Evolutionary conservation across 805 yeast genomes (phyloP).

Genomic region (Hanseniaspora thailandica): DNA sequence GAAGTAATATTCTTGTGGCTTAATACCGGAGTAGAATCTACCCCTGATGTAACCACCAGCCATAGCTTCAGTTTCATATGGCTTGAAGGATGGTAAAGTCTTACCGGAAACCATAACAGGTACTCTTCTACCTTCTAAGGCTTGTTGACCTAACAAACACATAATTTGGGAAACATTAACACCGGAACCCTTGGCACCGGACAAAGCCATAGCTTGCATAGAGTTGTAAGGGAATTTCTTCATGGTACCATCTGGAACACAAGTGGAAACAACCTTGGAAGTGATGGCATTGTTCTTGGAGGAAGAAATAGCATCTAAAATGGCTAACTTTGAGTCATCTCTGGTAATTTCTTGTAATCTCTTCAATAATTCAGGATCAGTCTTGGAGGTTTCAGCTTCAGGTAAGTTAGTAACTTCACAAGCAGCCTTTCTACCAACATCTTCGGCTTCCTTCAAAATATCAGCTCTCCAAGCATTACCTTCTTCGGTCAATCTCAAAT

Average conservation of each 20-base stretch:
- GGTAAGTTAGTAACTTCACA: conserved; percentile 77
- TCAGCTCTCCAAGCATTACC: conserved; percentile 86
- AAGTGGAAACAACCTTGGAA: conserved; percentile 82
- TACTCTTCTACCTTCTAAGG: conserved; percentile 97
- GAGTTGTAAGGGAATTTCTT: conserved; percentile 90
- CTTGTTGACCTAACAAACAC: conserved; percentile 98
- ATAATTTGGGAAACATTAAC: conserved; percentile 98
- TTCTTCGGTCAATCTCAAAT: conserved; percentile 76
- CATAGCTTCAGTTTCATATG: conserved; percentile 91
- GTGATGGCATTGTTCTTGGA: conserved; percentile 85
- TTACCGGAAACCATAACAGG: conserved; percentile 99
- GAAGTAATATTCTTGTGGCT: conserved; percentile 98
- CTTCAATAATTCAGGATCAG: conserved; percentile 67
- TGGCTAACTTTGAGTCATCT: conserved; percentile 83
- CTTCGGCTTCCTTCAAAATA: conserved; percentile 63
- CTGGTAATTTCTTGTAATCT: conserved; percentile 90
- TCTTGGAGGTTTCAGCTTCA: conserved; percentile 36
- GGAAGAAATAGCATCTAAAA: conserved; percentile 90
- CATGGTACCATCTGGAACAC: conserved; percentile 95
- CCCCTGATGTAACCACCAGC: conserved; percentile 98
- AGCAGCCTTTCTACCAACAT: conserved; percentile 85
- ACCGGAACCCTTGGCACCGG: conserved; percentile 98
- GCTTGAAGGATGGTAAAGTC: conserved; percentile 89
- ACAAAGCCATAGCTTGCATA: conserved; percentile 97
- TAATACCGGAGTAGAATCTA: conserved; percentile 92